These are phyloP conservation scores for Magnaporthales sp. DNA, from an alignment of 2,329 filamentous ascomycete genomes.

Conservation along the genomic window DNA sequence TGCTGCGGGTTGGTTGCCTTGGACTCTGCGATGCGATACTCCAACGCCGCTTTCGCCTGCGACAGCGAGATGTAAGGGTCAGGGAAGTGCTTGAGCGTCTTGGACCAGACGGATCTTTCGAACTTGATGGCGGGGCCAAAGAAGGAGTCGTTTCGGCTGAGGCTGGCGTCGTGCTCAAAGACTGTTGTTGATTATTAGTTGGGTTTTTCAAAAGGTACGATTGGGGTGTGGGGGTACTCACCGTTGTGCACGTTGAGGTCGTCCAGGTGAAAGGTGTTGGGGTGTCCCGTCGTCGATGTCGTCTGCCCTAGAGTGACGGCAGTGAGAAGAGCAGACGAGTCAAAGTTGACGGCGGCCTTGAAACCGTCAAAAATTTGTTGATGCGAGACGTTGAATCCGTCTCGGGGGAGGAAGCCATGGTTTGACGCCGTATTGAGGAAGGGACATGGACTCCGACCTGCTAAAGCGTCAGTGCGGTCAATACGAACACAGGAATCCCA, in stretches of 20 bases:
- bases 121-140: neutral
- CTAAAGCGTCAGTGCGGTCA: neutral
- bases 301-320: constrained; percentile 33
- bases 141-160: constrained; percentile 1
- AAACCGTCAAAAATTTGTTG: constrained; percentile 29
- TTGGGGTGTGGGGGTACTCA: too few relatives aligned
- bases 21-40: neutral
- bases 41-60: neutral
- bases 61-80: constrained; percentile 19
- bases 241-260: neutral
- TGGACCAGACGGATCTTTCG: neutral
- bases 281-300: constrained; percentile 32
- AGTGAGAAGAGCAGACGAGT: constrained; percentile 23
- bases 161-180: constrained; percentile 6
- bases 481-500: neutral
- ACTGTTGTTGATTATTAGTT: neutral
- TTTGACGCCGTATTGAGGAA: constrained; percentile 44
- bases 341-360: constrained; percentile 32
- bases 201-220: too few relatives aligned
- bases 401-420: constrained; percentile 36
- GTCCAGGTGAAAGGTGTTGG: constrained; percentile 19
- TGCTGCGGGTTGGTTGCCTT: constrained; percentile 1
- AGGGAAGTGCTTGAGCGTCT: constrained; percentile 9
- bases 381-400: constrained; percentile 32
- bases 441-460: constrained; percentile 36